These are phyloP conservation scores for Acephala macrosclerotiorum DNA, from an alignment of 2,329 filamentous ascomycete species.

Conservation along the genomic window DNA sequence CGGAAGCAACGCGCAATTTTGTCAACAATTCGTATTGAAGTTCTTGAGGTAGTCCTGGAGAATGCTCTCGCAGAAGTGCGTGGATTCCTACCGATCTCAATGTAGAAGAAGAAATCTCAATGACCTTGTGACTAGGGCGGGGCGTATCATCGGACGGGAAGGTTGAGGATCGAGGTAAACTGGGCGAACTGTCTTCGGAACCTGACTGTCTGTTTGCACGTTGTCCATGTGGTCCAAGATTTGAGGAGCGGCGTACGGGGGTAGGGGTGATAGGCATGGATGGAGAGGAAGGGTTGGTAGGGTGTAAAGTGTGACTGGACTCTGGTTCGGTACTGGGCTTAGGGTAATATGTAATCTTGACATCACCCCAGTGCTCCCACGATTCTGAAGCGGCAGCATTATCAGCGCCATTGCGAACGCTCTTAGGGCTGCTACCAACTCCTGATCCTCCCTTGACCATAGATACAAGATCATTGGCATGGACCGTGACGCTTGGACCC, in stretches of 20 bases:
- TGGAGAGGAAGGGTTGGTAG: slow-evolving; percentile 43
- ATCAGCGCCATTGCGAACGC: slow-evolving; percentile 40
- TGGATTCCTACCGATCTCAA: slow-evolving; percentile 61
- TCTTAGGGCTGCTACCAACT: slow-evolving; percentile 43
- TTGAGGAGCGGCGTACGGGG: slow-evolving; percentile 44
- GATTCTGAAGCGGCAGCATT: slow-evolving; percentile 27
- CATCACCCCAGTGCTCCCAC: slow-evolving; percentile 82
- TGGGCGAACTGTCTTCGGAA: slow-evolving; percentile 47
- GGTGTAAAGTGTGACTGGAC: slow-evolving; percentile 32
- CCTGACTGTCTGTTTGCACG: slow-evolving; percentile 41
- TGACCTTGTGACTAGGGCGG: slow-evolving; percentile 39
- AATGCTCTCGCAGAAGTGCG: slow-evolving; percentile 61
- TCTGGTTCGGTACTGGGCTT: slow-evolving; percentile 45
- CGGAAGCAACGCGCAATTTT: slow-evolving; percentile 83
- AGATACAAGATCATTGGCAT: slow-evolving; percentile 84
- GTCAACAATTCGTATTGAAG: slow-evolving; percentile 86
- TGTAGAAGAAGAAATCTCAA: slow-evolving; percentile 60
- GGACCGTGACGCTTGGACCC: slow-evolving; percentile 60
- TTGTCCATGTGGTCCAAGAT: slow-evolving; percentile 43
- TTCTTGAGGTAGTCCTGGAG: slow-evolving; percentile 72
- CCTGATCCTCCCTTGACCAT: slow-evolving; percentile 67
- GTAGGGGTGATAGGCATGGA: slow-evolving; percentile 43
- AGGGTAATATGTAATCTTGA: slow-evolving; percentile 81
- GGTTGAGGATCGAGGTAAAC: slow-evolving; percentile 32
- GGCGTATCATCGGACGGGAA: slow-evolving; percentile 38